Conservation (phyloP, 2,329 filamentous ascomycete species). For the Byssoonygena ceratinophila region DNA sequence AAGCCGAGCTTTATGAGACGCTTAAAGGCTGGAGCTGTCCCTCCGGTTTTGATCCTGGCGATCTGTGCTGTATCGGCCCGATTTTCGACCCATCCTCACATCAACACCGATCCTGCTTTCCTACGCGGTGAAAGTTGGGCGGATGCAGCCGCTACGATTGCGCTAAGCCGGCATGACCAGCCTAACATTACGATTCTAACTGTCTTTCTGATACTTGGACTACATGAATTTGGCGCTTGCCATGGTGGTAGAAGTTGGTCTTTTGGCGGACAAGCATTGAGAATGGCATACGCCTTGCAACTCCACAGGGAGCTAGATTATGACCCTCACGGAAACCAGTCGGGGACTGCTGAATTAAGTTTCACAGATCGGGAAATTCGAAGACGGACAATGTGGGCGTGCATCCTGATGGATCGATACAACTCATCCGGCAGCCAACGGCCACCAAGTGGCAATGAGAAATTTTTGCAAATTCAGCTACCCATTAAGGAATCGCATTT, state of each 20-base stretch:
- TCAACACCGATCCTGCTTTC: constrained; percentile 67
- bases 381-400: constrained; percentile 93
- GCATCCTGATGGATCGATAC: constrained; percentile 94
- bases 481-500: constrained; percentile 86
- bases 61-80: constrained; percentile 92
- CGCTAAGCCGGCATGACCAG: constrained; percentile 78
- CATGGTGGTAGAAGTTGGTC: constrained; percentile 95
- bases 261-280: constrained; percentile 82
- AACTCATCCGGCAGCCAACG: constrained; percentile 91
- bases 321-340: constrained; percentile 58
- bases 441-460: constrained; percentile 82
- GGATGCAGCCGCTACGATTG: constrained; percentile 72
- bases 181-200: constrained; percentile 94
- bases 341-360: constrained; percentile 55
- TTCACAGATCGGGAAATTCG: constrained; percentile 91
- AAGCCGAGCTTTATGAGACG: constrained; percentile 96
- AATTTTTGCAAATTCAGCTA: constrained; percentile 76
- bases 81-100: constrained; percentile 78
- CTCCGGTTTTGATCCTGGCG: constrained; percentile 82
- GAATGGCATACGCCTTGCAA: constrained; percentile 94
- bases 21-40: constrained; percentile 60
- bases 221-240: constrained; percentile 95
- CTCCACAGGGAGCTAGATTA: constrained; percentile 83
- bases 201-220: constrained; percentile 72
- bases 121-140: constrained; percentile 88